Evolutionary conservation across 2,329 filamentous ascomycete species (phyloP).

Genomic region (Escovopsis sp.): DNA sequence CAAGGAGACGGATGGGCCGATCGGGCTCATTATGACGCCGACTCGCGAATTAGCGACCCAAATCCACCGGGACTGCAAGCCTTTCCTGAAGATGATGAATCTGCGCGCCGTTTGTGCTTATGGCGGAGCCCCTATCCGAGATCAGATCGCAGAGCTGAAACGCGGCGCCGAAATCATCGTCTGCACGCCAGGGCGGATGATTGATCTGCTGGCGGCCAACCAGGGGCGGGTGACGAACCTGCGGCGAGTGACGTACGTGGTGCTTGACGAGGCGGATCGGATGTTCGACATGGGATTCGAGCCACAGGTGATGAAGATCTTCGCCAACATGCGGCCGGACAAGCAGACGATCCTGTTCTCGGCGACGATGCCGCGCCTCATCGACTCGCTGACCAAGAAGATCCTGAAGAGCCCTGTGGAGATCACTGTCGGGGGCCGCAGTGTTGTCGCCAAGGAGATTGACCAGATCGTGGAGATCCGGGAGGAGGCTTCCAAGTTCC

Average conservation of each 20-base stretch:
- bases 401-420: conserved; percentile 73
- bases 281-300: conserved; percentile 99
- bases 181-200: conserved; percentile 87
- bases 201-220: conserved; percentile 87
- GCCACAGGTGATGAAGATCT: conserved; percentile 93
- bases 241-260: conserved; percentile 77
- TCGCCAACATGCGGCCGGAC: conserved; percentile 80
- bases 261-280: conserved; percentile 91
- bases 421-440: conserved; percentile 81
- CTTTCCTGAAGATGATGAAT: conserved; percentile 75
- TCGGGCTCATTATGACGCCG: conserved; percentile 81
- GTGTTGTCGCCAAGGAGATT: conserved; percentile 78
- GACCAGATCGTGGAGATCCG: conserved; percentile 84
- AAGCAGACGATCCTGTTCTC: conserved; percentile 92
- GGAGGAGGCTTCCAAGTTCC: conserved; percentile 68
- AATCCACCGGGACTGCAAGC: conserved; percentile 88
- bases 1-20: conserved; percentile 71
- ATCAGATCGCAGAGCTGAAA: conserved; percentile 93
- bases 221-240: conserved; percentile 89
- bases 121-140: conserved; percentile 88
- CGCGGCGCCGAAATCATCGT: conserved; percentile 90
- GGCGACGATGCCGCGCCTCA: conserved; percentile 86
- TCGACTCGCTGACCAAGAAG: conserved; percentile 82
- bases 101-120: conserved; percentile 85
- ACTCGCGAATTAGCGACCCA: conserved; percentile 88